These are phyloP conservation scores for Hyaloperonospora brassicae DNA, from an alignment of 352 stramenopile genomes.

Conservation along the genomic window DNA sequence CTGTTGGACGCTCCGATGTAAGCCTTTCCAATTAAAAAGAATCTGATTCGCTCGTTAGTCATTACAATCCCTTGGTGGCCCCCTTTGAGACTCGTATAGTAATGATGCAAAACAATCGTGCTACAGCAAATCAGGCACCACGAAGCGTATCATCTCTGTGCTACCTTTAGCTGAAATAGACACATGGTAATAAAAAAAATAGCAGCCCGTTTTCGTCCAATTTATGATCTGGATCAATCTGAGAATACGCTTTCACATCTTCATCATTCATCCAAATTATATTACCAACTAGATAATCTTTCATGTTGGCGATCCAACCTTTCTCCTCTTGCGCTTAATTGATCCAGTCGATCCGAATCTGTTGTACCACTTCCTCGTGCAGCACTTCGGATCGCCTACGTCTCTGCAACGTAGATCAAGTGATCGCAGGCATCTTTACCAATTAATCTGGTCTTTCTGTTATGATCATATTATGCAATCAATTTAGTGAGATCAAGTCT, in stretches of 20 bases:
- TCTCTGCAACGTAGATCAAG: no score
- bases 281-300: not conserved
- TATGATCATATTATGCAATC: not conserved
- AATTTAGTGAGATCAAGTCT: not conserved
- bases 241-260: not conserved
- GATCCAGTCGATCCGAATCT: no score
- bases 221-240: conserved; percentile 7
- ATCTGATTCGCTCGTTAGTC: conserved; percentile 3
- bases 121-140: no score
- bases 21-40: conserved; percentile 3
- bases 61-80: not conserved
- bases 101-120: no score
- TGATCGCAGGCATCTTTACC: not conserved
- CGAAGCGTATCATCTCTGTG: not conserved
- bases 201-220: not conserved
- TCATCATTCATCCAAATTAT: no score
- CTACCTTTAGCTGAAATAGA: not conserved
- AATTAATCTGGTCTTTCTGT: not conserved
- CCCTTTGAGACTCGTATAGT: no score
- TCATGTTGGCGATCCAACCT: conserved; percentile 4
- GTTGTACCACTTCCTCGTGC: conserved; percentile 5
- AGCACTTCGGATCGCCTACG: not conserved
- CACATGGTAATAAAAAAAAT: not conserved
- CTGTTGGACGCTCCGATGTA: not conserved
- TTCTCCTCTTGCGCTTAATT: no score